phyloP scores from a whole-genome alignment of 1,284 basidiomycete genomes.

The Stygiomarasmius scandens region DNA sequence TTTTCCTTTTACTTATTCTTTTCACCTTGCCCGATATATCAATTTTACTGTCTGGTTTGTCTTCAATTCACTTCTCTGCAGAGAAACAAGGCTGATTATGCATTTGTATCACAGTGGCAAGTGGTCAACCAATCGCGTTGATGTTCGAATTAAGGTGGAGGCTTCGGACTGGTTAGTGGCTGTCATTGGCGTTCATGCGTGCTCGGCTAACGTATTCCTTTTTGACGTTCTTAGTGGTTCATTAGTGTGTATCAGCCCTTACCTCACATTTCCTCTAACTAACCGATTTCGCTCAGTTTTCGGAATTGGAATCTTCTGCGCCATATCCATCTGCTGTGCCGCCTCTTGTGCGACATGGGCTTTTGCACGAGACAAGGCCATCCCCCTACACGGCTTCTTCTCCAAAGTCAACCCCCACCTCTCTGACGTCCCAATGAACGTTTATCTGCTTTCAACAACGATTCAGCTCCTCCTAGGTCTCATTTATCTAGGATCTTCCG shows the following conservation, averaged over 20 bases:
- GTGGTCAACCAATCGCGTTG: constrained; percentile 67
- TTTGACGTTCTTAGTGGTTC: constrained; percentile 40
- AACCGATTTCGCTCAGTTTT: constrained; percentile 46
- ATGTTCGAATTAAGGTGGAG: constrained; percentile 65
- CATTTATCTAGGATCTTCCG: constrained; percentile 53
- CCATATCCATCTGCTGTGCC: constrained; percentile 64
- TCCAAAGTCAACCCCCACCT: constrained; percentile 44
- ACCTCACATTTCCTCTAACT: no score
- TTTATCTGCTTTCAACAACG: constrained; percentile 58
- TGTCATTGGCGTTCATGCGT: neutral
- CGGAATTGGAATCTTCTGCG: constrained; percentile 57
- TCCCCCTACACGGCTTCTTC: constrained; percentile 60
- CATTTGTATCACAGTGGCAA: constrained; percentile 41
- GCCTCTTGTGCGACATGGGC: constrained; percentile 71
- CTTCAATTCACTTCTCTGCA: no score
- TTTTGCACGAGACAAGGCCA: constrained; percentile 70
- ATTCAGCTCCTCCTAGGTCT: constrained; percentile 60
- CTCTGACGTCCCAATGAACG: constrained; percentile 54
- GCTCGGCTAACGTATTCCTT: neutral
- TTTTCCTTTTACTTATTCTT: constrained; percentile 69
- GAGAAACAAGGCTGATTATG: no score
- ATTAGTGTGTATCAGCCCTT: constrained; percentile 42
- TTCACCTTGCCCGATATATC: constrained; percentile 66
- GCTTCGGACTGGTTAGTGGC: constrained; percentile 60
- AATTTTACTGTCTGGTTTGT: constrained; percentile 50